Percentiles rank a stretch among this genome's conserved stretches.
Conservation (phyloP, 768 basidiomycete species). For the Pleurotus ostreatus region DNA sequence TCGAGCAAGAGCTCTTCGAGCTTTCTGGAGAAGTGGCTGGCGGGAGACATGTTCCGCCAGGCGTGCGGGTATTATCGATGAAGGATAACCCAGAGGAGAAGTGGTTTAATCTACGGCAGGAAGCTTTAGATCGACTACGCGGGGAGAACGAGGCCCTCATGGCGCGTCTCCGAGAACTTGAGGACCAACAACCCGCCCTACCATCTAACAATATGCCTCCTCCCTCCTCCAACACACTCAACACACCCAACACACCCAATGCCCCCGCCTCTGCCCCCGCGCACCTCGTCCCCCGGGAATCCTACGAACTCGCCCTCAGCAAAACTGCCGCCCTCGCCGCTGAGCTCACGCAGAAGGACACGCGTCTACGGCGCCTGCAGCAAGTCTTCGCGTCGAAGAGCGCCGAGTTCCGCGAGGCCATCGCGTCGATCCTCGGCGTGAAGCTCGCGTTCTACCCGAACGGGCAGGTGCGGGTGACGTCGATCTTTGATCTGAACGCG, state of each 20-base stretch:
- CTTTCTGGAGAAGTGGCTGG: constrained; percentile 71
- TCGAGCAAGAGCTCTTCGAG: constrained; percentile 79
- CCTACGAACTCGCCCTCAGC: constrained; percentile 66
- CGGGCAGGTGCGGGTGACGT: constrained; percentile 85
- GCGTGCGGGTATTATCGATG: constrained; percentile 64
- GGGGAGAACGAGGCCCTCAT: constrained; percentile 84
- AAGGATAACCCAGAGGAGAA: constrained; percentile 79
- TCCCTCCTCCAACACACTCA: not conserved
- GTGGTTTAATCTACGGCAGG: constrained; percentile 74
- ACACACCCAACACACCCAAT: not conserved
- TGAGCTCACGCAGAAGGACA: constrained; percentile 72
- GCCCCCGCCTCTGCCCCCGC: constrained; percentile 10
- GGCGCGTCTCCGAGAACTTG: constrained; percentile 58
- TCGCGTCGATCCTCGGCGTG: constrained; percentile 85
- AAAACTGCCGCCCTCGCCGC: constrained; percentile 70
- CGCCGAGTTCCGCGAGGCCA: constrained; percentile 87
- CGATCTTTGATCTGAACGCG: constrained; percentile 83
- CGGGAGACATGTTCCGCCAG: constrained; percentile 72
- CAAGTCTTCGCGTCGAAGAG: constrained; percentile 85
- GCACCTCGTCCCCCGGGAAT: constrained; percentile 70
- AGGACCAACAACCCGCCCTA: constrained; percentile 31
- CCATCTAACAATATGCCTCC: too few relatives aligned
- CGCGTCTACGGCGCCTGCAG: constrained; percentile 72
- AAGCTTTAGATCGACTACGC: constrained; percentile 70
- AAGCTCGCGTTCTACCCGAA: constrained; percentile 91